Evolutionary conservation across 2,329 filamentous ascomycete species (phyloP), one percentile per base, ranked within the genome.

Genomic region (Alternaria triticimaculans): DNA sequence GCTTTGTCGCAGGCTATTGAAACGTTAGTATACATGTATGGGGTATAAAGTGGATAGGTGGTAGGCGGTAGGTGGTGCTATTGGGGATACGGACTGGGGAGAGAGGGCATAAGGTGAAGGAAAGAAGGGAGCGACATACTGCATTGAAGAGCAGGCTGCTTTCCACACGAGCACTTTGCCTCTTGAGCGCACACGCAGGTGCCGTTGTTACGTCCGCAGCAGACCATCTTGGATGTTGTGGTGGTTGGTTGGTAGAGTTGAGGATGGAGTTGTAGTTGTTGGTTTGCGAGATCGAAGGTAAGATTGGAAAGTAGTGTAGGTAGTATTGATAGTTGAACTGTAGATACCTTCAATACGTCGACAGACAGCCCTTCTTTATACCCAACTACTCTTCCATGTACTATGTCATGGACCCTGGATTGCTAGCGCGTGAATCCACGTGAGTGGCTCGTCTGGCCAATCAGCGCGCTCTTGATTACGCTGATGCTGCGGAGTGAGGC

Each of bases 101-200:
- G 53, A n/a, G 25, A 60, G 43, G 60, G 55, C 18, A 25, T 37
- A 23, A 61, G 62, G 53, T 30, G 61, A 59, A 65, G 53, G 45
- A 37, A 30, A 60, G 62, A 51, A 30, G 61, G 60, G 64, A 50
- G 45, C 28, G 28, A 74, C 76, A 65, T 79, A 79, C 77, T 91
- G 88, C 95, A 98, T 80, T 94, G 86, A 53, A 97, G 88, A 54
- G 95, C 95, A 5, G 89, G 88, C 79, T 96, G 87, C 85, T 97
- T 89, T 77, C 95, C 95, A 80, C 95, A 98, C 15, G 93, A 96
- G 88, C 94, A 97, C 65, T 82, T 88, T 66, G 87, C 87, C 72
- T 88, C 86, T 58, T 84, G 81, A 43, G 86, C 85, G 72, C 86
- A 88, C 70, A 86, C 84, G 73, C 88, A 90, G 74, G 83, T 80